These are phyloP conservation scores for Ulota crispa DNA, from an alignment of 225 moss, liverwort and hornwort genomes.

Conservation along the genomic window DNA sequence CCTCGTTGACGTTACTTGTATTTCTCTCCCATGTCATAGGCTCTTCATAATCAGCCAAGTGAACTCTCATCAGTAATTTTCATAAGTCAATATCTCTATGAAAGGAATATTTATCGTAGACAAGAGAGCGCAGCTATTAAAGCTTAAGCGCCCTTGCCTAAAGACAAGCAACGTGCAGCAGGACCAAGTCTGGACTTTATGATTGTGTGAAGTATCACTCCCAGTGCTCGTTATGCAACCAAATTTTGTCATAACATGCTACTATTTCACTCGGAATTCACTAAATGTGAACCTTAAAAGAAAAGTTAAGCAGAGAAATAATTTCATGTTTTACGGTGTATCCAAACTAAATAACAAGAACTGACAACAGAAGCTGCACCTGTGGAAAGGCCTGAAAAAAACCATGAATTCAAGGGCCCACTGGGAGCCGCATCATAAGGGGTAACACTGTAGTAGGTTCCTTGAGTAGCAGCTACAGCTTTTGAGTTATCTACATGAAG, in stretches of 20 bases:
- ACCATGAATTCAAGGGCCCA: slow-evolving; percentile 41
- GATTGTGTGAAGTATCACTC: background rate
- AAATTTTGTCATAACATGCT: background rate
- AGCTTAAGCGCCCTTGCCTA: background rate
- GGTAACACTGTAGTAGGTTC: slow-evolving; percentile 26
- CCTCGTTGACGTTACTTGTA: slow-evolving; percentile 31
- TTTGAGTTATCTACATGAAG: slow-evolving; percentile 34
- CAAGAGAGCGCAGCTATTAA: background rate
- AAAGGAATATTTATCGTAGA: background rate
- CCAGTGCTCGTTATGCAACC: background rate
- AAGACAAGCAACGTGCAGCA: background rate
- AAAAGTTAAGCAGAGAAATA: background rate
- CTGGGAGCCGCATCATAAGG: slow-evolving; percentile 34
- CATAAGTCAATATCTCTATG: background rate
- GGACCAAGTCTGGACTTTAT: background rate
- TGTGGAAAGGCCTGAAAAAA: slow-evolving; percentile 48
- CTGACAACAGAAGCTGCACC: slow-evolving; percentile 33
- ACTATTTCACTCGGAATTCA: background rate
- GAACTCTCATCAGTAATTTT: slow-evolving; percentile 25
- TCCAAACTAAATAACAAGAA: background rate
- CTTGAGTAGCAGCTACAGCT: slow-evolving; percentile 32
- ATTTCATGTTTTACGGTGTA: background rate
- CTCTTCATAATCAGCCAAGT: slow-evolving; percentile 49
- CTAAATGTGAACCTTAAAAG: background rate
- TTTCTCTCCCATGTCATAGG: slow-evolving; percentile 36